phyloP scores from a whole-genome alignment of 2,329 filamentous ascomycete genomes.

The Pestalotiopsis sp. region DNA sequence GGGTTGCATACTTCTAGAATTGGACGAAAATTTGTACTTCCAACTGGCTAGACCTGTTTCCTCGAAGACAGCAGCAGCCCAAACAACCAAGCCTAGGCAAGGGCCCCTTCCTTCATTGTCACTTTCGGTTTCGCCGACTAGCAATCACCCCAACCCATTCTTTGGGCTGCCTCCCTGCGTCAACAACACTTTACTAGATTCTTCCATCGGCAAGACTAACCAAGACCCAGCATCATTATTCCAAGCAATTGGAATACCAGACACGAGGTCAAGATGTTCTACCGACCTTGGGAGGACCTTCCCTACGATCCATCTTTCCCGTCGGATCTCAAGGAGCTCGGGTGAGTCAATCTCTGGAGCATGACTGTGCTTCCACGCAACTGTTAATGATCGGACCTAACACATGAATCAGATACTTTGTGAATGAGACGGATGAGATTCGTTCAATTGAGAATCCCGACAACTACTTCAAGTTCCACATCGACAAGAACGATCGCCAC shows the following conservation, averaged over 20 bases:
- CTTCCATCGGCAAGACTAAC: neutral
- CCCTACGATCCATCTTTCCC: slow-evolving; percentile 72
- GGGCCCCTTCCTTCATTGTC: neutral
- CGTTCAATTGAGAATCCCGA: slow-evolving; percentile 69
- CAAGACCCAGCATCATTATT: neutral
- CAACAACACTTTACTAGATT: neutral
- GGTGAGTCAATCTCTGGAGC: slow-evolving; percentile 55
- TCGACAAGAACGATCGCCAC: slow-evolving; percentile 73
- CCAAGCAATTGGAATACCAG: neutral
- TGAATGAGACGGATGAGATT: slow-evolving; percentile 77
- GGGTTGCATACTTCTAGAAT: too few species aligned
- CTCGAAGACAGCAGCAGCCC: too few species aligned
- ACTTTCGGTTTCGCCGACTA: neutral
- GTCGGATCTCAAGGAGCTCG: slow-evolving; percentile 68
- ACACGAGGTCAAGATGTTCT: slow-evolving; percentile 67
- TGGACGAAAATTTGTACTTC: too few species aligned
- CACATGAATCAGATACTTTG: slow-evolving; percentile 65
- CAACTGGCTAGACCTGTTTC: too few species aligned
- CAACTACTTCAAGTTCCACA: slow-evolving; percentile 73
- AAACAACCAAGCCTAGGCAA: neutral
- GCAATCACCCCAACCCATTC: neutral
- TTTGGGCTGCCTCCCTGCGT: neutral
- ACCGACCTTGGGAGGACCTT: slow-evolving; percentile 68
- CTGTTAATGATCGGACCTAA: slow-evolving; percentile 7
- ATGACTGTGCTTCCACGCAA: neutral